Conservation (phyloP, 2,329 filamentous ascomycete genomes). For the Scytalidium sp. region DNA sequence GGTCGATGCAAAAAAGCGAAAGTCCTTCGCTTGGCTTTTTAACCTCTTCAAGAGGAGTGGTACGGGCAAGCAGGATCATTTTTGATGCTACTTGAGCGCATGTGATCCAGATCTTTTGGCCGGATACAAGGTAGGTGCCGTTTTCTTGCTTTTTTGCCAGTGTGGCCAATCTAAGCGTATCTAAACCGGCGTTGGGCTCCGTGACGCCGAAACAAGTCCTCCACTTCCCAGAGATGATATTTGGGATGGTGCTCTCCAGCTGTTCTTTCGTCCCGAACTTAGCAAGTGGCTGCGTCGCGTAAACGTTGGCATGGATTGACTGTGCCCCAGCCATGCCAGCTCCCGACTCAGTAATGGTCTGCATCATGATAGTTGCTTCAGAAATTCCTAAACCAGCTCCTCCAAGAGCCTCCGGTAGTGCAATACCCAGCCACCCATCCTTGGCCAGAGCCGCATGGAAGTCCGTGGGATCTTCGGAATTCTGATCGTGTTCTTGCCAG, state of each 20-base stretch:
- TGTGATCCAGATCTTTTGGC: constrained; percentile 89
- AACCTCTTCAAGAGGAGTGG: constrained; percentile 65
- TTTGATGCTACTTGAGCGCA: constrained; percentile 78
- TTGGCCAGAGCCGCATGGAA: constrained; percentile 73
- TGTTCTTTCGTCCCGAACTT: constrained; percentile 69
- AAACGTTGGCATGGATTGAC: constrained; percentile 64
- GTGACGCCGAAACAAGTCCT: constrained; percentile 80
- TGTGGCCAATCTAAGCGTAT: constrained; percentile 71
- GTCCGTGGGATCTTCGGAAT: constrained; percentile 68
- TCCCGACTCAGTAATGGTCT: constrained; percentile 73
- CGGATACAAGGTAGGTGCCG: constrained; percentile 62
- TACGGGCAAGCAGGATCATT: constrained; percentile 81
- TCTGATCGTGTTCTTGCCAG: constrained; percentile 72
- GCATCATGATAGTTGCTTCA: constrained; percentile 85
- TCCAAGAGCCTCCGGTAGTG: constrained; percentile 70
- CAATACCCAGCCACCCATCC: constrained; percentile 80
- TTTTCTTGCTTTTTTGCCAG: constrained; percentile 55
- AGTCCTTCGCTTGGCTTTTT: constrained; percentile 71
- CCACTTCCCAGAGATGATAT: constrained; percentile 69
- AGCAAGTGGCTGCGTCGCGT: constrained; percentile 72
- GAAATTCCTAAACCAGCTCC: constrained; percentile 75
- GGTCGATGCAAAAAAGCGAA: constrained; percentile 76
- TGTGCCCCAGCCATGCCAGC: constrained; percentile 74
- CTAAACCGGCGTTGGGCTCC: constrained; percentile 77
- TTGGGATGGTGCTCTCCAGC: constrained; percentile 60